phyloP scores from a whole-genome alignment of 75 land plant genomes.

The Pinus tabuliformis region DNA sequence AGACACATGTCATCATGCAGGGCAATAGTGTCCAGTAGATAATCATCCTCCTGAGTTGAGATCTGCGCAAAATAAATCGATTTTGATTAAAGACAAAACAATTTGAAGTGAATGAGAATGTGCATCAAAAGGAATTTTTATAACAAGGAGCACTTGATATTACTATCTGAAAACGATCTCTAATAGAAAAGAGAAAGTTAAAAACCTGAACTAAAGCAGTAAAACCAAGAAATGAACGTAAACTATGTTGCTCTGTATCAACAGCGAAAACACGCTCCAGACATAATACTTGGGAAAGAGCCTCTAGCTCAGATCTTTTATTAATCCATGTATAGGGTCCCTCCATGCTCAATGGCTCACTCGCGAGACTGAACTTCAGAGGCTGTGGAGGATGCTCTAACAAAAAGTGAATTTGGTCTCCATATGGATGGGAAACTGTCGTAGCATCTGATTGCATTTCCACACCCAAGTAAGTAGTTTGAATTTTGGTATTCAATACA shows the following conservation, averaged over 20 bases:
- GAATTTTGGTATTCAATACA: no score
- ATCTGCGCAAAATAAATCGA: slow-evolving; percentile 39
- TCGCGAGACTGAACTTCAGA: neutral
- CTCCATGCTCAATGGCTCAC: slow-evolving; percentile 25
- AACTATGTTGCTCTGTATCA: slow-evolving; percentile 94
- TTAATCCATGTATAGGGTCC: slow-evolving; percentile 70
- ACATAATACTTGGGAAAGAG: slow-evolving; percentile 43
- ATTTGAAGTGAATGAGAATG: neutral
- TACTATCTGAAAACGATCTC: neutral
- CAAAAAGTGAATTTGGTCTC: slow-evolving; percentile 34
- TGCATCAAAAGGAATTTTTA: neutral
- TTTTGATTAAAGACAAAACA: neutral
- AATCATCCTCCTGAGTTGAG: slow-evolving; percentile 78
- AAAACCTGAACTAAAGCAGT: slow-evolving; percentile 91
- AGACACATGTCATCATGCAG: slow-evolving; percentile 83
- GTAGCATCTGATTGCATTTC: slow-evolving; percentile 12
- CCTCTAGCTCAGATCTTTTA: slow-evolving; percentile 45
- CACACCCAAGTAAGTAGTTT: neutral
- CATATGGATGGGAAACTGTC: slow-evolving; percentile 44
- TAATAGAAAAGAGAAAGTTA: neutral
- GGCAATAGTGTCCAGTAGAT: slow-evolving; percentile 81
- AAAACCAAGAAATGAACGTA: slow-evolving; percentile 88
- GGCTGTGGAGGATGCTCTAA: slow-evolving; percentile 27
- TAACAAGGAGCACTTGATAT: neutral
- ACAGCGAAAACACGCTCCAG: slow-evolving; percentile 71